Evolutionary conservation across 345 rosid genomes (phyloP).

Genomic region (Isatis tinctoria): DNA sequence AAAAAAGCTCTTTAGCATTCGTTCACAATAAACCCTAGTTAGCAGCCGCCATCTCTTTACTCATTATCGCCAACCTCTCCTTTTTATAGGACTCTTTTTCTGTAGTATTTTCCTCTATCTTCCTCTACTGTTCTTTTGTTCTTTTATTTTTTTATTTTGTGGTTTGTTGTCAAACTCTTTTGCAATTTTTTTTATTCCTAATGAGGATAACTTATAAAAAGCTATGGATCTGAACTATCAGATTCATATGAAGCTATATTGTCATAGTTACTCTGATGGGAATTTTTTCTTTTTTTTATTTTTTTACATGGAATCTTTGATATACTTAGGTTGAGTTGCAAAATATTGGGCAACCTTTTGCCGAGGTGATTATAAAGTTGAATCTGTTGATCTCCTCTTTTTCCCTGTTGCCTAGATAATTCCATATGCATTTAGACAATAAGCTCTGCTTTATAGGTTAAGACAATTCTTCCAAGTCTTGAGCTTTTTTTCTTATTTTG

Average conservation of each 20-base stretch:
- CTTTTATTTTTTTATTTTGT: too few species aligned
- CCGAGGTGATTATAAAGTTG: neutral
- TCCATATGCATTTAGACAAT: neutral
- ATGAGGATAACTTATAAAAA: slow-evolving; percentile 23
- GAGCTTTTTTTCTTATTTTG: neutral
- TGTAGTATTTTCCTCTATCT: accelerated
- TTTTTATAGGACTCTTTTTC: slow-evolving; percentile 12
- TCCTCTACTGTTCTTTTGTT: neutral
- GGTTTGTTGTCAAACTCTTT: neutral
- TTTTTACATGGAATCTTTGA: neutral
- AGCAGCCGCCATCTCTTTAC: slow-evolving; percentile 1
- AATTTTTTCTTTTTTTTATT: neutral
- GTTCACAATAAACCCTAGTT: slow-evolving; percentile 5
- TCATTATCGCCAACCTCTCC: neutral
- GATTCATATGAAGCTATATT: slow-evolving; percentile 26
- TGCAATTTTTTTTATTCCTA: neutral
- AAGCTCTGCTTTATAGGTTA: neutral
- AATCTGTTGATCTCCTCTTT: neutral
- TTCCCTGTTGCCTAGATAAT: neutral
- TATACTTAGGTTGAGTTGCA: neutral
- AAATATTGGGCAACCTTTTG: neutral
- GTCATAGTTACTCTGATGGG: slow-evolving; percentile 41
- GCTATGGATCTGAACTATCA: slow-evolving; percentile 26
- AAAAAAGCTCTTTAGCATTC: neutral
- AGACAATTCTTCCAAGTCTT: neutral